Evolutionary conservation across 345 rosid species (phyloP).

Genomic region (Theobroma cacao): DNA sequence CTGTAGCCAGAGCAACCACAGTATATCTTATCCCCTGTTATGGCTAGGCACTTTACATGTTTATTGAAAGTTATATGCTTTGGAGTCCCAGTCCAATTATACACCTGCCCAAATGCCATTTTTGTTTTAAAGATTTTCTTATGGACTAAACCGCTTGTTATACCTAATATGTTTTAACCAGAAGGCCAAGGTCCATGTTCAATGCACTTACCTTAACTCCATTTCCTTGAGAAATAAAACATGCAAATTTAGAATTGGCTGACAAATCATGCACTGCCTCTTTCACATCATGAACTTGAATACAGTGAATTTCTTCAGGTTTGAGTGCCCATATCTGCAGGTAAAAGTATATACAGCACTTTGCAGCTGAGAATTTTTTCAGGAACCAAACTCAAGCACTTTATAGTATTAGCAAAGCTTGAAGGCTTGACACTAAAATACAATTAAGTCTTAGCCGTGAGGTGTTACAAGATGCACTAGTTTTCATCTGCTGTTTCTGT

Average conservation of each 20-base stretch:
- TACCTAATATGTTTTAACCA: not conserved
- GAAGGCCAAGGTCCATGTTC: not conserved
- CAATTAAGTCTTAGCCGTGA: no score
- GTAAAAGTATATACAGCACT: not conserved
- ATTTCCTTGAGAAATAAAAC: slow-evolving; percentile 49
- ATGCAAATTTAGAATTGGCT: slow-evolving; percentile 45
- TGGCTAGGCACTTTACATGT: slow-evolving; percentile 48
- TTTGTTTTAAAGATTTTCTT: not conserved
- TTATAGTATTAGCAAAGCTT: not conserved
- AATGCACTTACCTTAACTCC: slow-evolving; percentile 52
- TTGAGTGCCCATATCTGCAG: slow-evolving; percentile 56
- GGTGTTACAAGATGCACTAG: no score
- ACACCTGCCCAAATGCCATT: slow-evolving; percentile 35
- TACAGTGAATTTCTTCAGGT: slow-evolving; percentile 49
- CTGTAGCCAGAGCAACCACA: slow-evolving; percentile 59
- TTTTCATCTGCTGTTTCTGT: no score
- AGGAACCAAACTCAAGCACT: not conserved
- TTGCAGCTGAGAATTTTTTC: not conserved
- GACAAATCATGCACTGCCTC: slow-evolving; percentile 47
- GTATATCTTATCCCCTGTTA: slow-evolving; percentile 44
- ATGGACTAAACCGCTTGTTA: not conserved
- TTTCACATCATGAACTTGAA: slow-evolving; percentile 64
- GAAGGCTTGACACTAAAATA: not conserved
- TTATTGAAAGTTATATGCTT: slow-evolving; percentile 54
- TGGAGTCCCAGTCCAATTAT: slow-evolving; percentile 53